These are phyloP conservation scores for Ceratocystis cubensis DNA, from an alignment of 2,329 filamentous ascomycete genomes.

Conservation along the genomic window DNA sequence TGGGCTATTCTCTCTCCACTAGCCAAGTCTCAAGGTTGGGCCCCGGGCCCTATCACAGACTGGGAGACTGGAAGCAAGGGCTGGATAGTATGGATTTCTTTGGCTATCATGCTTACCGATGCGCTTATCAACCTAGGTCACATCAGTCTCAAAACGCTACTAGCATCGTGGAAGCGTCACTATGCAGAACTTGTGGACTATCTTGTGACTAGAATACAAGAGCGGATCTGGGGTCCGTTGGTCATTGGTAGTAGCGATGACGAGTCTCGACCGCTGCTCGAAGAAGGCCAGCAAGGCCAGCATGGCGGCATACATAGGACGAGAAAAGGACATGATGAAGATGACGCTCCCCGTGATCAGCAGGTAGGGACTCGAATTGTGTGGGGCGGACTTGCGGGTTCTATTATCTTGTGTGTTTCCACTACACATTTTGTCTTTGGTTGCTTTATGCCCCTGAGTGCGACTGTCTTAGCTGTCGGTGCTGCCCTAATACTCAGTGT, in stretches of 20 bases:
- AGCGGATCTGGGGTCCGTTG: constrained; percentile 17
- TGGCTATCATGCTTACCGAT: constrained; percentile 94
- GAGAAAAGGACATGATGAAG: not conserved
- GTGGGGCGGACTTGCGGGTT: constrained; percentile 59
- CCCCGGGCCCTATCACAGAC: constrained; percentile 69
- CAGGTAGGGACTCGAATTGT: constrained; percentile 63
- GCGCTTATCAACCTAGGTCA: constrained; percentile 78
- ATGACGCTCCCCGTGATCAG: constrained; percentile 71
- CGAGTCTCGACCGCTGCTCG: constrained; percentile 17
- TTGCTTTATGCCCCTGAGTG: constrained; percentile 62
- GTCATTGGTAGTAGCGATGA: not conserved
- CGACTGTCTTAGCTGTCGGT: constrained; percentile 65
- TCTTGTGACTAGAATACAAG: constrained; percentile 16
- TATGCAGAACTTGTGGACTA: constrained; percentile 16
- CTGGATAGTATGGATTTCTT: constrained; percentile 94
- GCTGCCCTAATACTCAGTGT: constrained; percentile 71
- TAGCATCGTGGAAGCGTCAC: constrained; percentile 6
- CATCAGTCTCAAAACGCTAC: constrained; percentile 53
- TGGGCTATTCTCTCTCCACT: constrained; percentile 87
- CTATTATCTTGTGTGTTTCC: constrained; percentile 64
- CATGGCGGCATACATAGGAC: not conserved
- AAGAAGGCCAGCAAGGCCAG: not conserved
- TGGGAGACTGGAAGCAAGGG: constrained; percentile 93
- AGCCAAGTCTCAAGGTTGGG: constrained; percentile 78
- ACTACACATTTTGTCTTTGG: constrained; percentile 79